Evolutionary conservation across 768 basidiomycete genomes (phyloP), one percentile per base, ranked within the genome.

Genomic region (Pleurotus citrinopileatus): DNA sequence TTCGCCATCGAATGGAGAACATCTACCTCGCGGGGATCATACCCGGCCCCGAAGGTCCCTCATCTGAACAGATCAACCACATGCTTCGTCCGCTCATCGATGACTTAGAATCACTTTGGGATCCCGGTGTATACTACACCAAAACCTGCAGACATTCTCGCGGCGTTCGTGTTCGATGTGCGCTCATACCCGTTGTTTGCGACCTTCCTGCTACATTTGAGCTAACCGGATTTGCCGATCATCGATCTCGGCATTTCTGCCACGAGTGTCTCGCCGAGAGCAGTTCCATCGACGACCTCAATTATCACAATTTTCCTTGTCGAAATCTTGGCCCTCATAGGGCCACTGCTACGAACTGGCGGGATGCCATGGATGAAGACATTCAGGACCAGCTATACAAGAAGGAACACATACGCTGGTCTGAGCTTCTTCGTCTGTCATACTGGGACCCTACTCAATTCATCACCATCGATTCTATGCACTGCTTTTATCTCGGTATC

Each of bases 41-140:
- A 22, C 73, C 74, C 3, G 73, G 76, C 0, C 77, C 76, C 0
- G 57, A 64, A 0, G 66, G 72, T 40, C 74, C 76, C 1, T 60
- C 59, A 1, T 50, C 67, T 0, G 40, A 64, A 0, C 56, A 70
- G 28, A 59, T 75, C 6, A 75, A 78, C 34, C 71, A 75, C 42
- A 59, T 73, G 22, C 58, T 80, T 2, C n/a, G 27, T 0, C 72
- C 69, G 1, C 64, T 78, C 12, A 63, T 78, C 3, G 63, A 72
- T 32, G 66, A 73, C n/a, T 60, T 78, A 0, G 42, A 69, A 1
- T 25, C 45, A 0, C 59, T 72, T 9, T 80, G 72, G 70, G 2
- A 59, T 10, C 28, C 53, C n/a, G 72, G 75, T 5, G 50, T 74
- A 3, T 61, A 55, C 42, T 60, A 67, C 17, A 55, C 66, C 0